phyloP scores from a whole-genome alignment of 257 asterid genomes.

The Capsicum chinense region DNA sequence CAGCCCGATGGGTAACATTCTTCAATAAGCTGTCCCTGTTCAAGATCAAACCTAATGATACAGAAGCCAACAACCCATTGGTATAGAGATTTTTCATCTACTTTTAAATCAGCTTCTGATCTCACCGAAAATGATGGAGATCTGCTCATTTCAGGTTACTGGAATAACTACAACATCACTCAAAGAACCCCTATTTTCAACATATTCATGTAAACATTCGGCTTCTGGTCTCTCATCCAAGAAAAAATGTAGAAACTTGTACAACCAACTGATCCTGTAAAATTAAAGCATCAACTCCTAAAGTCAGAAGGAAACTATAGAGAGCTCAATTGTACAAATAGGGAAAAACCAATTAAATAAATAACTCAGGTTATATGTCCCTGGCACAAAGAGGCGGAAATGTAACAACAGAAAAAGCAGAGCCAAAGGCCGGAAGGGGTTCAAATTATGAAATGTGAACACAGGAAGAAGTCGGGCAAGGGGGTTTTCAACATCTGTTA shows the following conservation, averaged over 20 bases:
- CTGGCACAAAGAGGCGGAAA: background rate
- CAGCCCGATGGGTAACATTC: slow-evolving; percentile 88
- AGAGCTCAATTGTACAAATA: background rate
- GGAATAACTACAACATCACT: slow-evolving; percentile 38
- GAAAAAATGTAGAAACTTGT: slow-evolving; percentile 14
- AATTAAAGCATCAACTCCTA: slow-evolving; percentile 5
- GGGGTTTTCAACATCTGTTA: no score
- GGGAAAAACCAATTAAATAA: background rate
- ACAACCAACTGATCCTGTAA: slow-evolving; percentile 2
- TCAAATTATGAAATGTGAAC: no score
- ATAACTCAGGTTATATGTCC: background rate
- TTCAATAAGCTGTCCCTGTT: slow-evolving; percentile 96
- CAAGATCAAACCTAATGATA: slow-evolving; percentile 90
- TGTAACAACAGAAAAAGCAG: background rate
- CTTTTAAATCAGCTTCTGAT: slow-evolving; percentile 67
- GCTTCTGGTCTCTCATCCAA: slow-evolving; percentile 31
- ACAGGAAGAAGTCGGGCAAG: no score
- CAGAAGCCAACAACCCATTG: slow-evolving; percentile 93
- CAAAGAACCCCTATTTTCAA: slow-evolving; percentile 46
- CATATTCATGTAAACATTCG: slow-evolving; percentile 26
- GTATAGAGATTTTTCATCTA: slow-evolving; percentile 71
- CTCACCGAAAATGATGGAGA: slow-evolving; percentile 82
- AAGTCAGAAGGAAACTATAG: background rate
- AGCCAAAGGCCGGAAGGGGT: no score
- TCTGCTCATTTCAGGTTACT: slow-evolving; percentile 76